Evolutionary conservation across 1,284 basidiomycete genomes (phyloP), one percentile per base, ranked within the genome.

Genomic region (Rhodotorula sp.): DNA sequence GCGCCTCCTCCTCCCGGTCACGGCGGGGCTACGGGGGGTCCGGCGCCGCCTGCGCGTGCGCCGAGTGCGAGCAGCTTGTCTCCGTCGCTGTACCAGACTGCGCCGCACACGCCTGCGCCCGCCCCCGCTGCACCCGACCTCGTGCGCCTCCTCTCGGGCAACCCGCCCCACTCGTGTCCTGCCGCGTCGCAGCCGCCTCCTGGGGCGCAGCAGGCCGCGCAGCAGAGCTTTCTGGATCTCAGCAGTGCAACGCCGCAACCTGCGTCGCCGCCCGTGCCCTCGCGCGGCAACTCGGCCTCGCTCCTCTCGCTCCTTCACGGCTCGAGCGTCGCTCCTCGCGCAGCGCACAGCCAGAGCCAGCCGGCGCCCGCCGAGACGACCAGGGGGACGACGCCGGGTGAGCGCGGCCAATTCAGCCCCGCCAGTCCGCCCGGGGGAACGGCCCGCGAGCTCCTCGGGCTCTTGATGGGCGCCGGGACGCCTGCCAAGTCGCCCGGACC

Each of bases 291-390:
- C 17, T 55, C 58, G 13, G 44, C 42, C 25, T 21, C 59, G 21
- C 45, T 66, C 34, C 45, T 66, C 44, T 54, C 58, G 50, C 65
- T 66, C 44, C 45, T 66, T 7, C 59, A 61, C 25, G 65, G 65
- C 12, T 34, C 34, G 34, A 34, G 48, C 44, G 45, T 9, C n/a
- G 44, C 7, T 25, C 8, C 25, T 44, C 41, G 23, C 5, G 13
- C n/a, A 19, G 1, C 7, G 21, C 19, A 16, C n/a, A 12, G 13
- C 10, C 42, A 44, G 23, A 19, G 45, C 8, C n/a, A n/a, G 17
- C 41, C 4, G 0, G 41, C 13, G 13, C 44, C 3, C 14, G 25
- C 44, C 45, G 23, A n/a, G 44, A 7, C 44, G 19, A 9, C 7
- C 14, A 45, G 9, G n/a, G 13, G n/a, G n/a, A 25, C n/a, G n/a